These are phyloP conservation scores for Hericium alpestre DNA, from an alignment of 768 basidiomycete species.

Conservation along the genomic window DNA sequence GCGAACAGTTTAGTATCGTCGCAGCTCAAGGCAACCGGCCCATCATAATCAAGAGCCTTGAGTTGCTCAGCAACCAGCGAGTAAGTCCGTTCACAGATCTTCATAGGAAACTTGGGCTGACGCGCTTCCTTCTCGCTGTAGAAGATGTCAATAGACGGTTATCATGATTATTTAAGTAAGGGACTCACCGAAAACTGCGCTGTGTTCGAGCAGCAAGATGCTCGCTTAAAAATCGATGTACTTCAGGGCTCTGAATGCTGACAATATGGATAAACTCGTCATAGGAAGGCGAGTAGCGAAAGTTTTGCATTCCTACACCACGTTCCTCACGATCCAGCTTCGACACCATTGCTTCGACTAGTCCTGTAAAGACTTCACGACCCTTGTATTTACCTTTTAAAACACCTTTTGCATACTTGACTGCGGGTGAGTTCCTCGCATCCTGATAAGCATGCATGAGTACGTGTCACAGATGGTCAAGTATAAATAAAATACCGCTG, in stretches of 20 bases:
- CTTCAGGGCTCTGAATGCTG: constrained; percentile 4
- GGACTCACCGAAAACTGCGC: constrained; percentile 15
- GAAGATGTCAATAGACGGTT: constrained; percentile 11
- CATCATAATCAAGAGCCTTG: background rate
- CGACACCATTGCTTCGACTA: constrained; percentile 21
- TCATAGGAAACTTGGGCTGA: constrained; percentile 12
- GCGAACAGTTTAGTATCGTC: constrained; percentile 28
- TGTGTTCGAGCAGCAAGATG: constrained; percentile 12
- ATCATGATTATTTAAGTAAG: constrained; percentile 16
- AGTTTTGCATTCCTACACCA: constrained; percentile 26
- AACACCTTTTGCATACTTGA: too few relatives aligned
- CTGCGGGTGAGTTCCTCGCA: too few relatives aligned
- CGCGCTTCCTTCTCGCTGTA: constrained; percentile 2
- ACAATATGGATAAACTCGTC: constrained; percentile 23
- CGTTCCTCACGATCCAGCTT: constrained; percentile 17
- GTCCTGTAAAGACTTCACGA: constrained; percentile 17
- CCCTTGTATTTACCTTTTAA: too few relatives aligned
- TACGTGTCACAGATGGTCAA: too few relatives aligned
- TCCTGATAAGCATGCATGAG: too few relatives aligned
- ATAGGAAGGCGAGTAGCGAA: constrained; percentile 22
- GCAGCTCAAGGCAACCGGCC: constrained; percentile 20
- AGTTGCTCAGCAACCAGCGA: too few relatives aligned
- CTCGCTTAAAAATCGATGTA: background rate
- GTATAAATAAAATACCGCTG: too few relatives aligned
- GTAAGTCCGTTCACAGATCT: background rate